Evolutionary conservation across 768 basidiomycete genomes (phyloP), one percentile per base, ranked within the genome.

Genomic region (Leucocoprinus birnbaumii): DNA sequence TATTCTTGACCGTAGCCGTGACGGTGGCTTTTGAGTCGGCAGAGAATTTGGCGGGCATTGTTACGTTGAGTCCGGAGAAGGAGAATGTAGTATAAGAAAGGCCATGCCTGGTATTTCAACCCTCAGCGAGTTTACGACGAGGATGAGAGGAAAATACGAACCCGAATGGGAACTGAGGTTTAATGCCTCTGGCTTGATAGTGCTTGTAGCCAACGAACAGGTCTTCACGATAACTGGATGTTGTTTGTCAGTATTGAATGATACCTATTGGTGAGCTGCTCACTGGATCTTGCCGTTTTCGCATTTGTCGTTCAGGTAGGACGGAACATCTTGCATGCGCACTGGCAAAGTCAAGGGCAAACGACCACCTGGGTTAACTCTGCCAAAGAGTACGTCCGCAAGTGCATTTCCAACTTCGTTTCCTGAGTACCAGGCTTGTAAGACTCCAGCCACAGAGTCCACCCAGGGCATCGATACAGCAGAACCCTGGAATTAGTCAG

Each of bases 391-490:
- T n/a, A 86, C 73, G 64, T 87, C 86, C 16, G 82, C 79, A 53
- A 87, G 78, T 0, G 83, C 82, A 62, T 84, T 84, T 18, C 85
- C 85, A 35, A 72, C 71, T 65, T 85, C 85, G 59, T 87, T 87
- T 0, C 86, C 86, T 2, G 75, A 75, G 61, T 84, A 86, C 83
- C 83, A 86, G 3, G 84, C 72, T 53, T 88, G 84, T 1, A 89
- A 58, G 19, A 90, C 65, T 4, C 78, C 79, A 7, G 70, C 65
- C 16, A 85, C 81, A 31, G 75, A 63, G 52, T 79, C 63, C 5
- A 83, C 68, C 89, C 88, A 91, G 3, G 89, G 88, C 86, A 91
- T 89, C 2, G 83, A 73, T 2, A 87, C 79, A 1, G 88, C 82
- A 19, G 86, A 86, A 2, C 85, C 85, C 84, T 85, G 37, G 16